Evolutionary conservation across 306 rosid genomes (phyloP), one percentile per base, ranked within the genome.

Genomic region (Trifolium repens): DNA sequence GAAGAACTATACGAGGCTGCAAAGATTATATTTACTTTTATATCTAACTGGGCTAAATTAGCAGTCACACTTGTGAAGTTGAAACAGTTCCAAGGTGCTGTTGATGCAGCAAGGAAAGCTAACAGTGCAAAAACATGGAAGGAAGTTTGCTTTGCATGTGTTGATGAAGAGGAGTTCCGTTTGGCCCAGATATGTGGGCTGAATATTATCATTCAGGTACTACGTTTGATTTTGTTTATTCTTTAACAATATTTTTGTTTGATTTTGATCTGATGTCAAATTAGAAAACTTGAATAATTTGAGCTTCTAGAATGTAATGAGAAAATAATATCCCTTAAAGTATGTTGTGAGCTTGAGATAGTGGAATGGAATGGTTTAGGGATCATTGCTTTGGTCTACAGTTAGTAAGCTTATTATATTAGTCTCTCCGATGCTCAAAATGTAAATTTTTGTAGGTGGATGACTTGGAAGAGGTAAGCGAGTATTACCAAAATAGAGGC

Each of bases 91-190:
- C 99, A 94, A 84, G 96, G 97, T 17, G 99, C 99, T 19, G 99
- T 94, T 76, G 99, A 94, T 84, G 99, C 99, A 34, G 99, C 99
- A 81, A 84, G 99, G 84, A 94, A 94, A 87, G 99, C 99, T 73
- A 94, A 94, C 88, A 94, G 99, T 57, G 81, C 97, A 13, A 94
- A 94, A 88, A 94, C 99, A 83, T 94, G 99, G 99, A 94, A 94
- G 85, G 99, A 94, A 83, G 97, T 94, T 76, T 94, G 99, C 88
- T 94, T 92, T 87, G 97, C 99, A 50, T 96, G 99, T 77, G 98
- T 96, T 73, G 98, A 96, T 79, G 99, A 96, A 32, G 99, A 96
- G 87, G 99, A 96, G 84, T 96, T 96, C 90, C 99, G 99, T 80
- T 80, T 96, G 74, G 99, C 99, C 75, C 99, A 96, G 77, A 96